These are phyloP conservation scores for Aspergillus sp. DNA, from an alignment of 2,329 filamentous ascomycete species.

Conservation along the genomic window DNA sequence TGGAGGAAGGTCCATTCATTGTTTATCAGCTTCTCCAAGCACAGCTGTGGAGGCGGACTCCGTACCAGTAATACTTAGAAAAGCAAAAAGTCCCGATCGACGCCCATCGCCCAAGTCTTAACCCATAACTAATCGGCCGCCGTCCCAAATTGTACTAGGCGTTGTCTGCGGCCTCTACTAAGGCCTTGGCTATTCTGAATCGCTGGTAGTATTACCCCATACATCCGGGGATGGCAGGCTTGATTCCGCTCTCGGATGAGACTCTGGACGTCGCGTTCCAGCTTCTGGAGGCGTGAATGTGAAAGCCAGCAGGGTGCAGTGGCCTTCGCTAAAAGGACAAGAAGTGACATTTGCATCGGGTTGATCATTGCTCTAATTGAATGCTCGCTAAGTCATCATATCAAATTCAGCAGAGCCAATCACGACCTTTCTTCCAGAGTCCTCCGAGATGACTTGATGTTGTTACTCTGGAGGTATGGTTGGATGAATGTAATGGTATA, in stretches of 20 bases:
- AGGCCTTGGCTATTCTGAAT: slow-evolving; percentile 3
- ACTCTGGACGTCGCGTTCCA: neutral
- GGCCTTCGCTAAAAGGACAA: neutral
- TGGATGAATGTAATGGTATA: neutral
- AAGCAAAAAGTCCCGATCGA: slow-evolving; percentile 15
- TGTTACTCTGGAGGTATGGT: neutral
- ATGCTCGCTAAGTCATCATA: neutral
- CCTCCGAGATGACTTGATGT: neutral
- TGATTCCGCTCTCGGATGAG: slow-evolving; percentile 1
- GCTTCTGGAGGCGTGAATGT: neutral
- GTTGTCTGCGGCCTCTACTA: neutral
- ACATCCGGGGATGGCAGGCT: slow-evolving; percentile 11
- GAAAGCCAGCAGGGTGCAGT: neutral
- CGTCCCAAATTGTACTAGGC: slow-evolving; percentile 16
- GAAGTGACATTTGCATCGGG: neutral
- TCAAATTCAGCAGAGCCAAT: neutral
- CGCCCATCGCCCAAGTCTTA: slow-evolving; percentile 9
- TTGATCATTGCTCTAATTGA: neutral
- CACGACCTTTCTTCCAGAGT: neutral
- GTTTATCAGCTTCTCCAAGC: slow-evolving; percentile 3
- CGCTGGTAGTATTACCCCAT: slow-evolving; percentile 13
- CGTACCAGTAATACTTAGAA: slow-evolving; percentile 1
- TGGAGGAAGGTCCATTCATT: slow-evolving; percentile 3
- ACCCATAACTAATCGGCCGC: slow-evolving; percentile 15
- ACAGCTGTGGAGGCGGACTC: neutral